Evolutionary conservation across 148 eudicot species (phyloP), one percentile per base, ranked within the genome.

Genomic region (Persicaria tinctoria): DNA sequence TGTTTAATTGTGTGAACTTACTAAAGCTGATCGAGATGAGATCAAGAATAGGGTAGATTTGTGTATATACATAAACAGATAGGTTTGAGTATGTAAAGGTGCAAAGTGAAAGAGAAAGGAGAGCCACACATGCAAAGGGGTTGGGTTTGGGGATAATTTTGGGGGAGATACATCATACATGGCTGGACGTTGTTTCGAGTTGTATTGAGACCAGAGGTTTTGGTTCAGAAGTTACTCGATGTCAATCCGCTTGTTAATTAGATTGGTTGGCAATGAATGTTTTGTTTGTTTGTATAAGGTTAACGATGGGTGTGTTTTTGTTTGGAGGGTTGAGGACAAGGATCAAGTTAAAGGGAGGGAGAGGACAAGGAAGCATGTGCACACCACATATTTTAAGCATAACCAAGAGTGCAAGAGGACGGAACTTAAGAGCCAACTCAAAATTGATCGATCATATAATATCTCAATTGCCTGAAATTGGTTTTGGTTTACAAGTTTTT

Each of bases 111-210:
- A 55, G 50, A 2, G 44, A 62, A 78, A 81, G 80, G 80, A 83
- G 75, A 70, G 86, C 88, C 90, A 87, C 86, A 85, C 68, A 23
- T 23, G 27, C 27, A 81, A 54, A 50, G 51, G 45, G 62, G 38
- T 51, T 27, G 74, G 83, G 85, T 81, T 87, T 72, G 48, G 63
- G 74, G 55, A 51, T 76, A 56, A 79, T 62, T 32, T 54, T 54
- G 47, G 47, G 5, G 41, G 63, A 74, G 51, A 75, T 76, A 48
- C 72, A 66, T 68, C 46, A 75, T 76, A 48, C 72, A 66, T 68
- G 78, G 80, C 79, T 82, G 85, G 87, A 80, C 80, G 70, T 55
- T 64, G 75, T 78, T 79, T 78, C 73, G 73, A 72, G 62, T 50
- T 60, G 18, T 71, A 72, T 83, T 76, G 63, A 73, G 6, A 47